Evolutionary conservation across 192 early-diverging fungal genomes (phyloP).

Genomic region (Rhizophagus clarus): DNA sequence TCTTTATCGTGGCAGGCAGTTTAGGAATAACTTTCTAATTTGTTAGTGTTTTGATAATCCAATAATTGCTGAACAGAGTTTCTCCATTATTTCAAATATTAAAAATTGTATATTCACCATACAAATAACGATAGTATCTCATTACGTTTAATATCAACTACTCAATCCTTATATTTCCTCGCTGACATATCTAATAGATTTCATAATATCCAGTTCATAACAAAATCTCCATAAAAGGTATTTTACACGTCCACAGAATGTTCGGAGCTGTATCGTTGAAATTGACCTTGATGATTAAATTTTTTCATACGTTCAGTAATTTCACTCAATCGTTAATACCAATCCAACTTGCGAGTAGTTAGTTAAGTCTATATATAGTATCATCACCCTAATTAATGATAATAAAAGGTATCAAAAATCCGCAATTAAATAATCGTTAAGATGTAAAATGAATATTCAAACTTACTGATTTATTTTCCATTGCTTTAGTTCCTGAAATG

Average conservation of each 20-base stretch:
- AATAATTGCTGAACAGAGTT: no score
- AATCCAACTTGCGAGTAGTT: conserved; percentile 27
- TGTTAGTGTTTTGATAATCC: no score
- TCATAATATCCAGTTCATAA: background rate
- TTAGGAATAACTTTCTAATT: no score
- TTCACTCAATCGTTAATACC: conserved; percentile 35
- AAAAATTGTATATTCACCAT: no score
- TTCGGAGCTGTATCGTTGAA: background rate
- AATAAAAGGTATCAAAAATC: conserved; percentile 34
- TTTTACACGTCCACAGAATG: background rate
- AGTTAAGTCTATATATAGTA: conserved; percentile 46
- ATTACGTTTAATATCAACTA: conserved; percentile 47
- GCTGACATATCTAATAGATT: background rate
- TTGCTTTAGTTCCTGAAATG: no score
- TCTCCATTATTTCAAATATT: no score
- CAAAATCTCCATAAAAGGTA: background rate
- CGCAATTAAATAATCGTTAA: no score
- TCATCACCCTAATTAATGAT: conserved; percentile 48
- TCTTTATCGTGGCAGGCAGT: no score
- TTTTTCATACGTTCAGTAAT: conserved; percentile 32
- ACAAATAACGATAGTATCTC: no score
- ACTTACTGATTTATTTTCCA: no score
- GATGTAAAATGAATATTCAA: no score
- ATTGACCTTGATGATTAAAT: conserved; percentile 30
- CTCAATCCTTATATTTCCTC: conserved; percentile 36